These are phyloP conservation scores for Scutellaria barbata DNA, from an alignment of 257 asterid species.

Conservation along the genomic window DNA sequence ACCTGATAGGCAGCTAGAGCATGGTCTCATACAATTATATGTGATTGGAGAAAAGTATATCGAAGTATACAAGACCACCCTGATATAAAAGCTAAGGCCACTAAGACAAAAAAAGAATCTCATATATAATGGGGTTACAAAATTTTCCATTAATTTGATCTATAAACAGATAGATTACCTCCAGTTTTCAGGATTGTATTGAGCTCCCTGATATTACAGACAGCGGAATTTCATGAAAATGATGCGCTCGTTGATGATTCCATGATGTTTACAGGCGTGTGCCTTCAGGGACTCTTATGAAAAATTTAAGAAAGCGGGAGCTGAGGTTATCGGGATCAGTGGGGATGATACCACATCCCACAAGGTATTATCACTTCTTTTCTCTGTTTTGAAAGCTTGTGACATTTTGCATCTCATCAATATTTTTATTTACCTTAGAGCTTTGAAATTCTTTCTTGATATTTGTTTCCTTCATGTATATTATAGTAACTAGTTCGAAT, in stretches of 20 bases:
- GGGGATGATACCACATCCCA: conserved; percentile 83
- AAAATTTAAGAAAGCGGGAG: conserved; percentile 98
- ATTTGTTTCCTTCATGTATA: neutral
- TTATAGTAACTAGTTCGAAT: neutral
- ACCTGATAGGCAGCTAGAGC: neutral
- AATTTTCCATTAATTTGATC: neutral
- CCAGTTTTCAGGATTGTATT: conserved; percentile 2
- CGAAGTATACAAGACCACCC: neutral
- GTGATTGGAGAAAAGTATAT: no score
- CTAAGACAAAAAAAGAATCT: neutral
- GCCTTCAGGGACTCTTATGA: conserved; percentile 97
- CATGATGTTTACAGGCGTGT: conserved; percentile 71
- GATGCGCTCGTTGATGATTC: conserved; percentile 19
- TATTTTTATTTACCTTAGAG: neutral
- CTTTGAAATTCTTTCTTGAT: neutral
- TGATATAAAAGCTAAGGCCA: neutral
- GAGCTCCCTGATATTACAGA: neutral
- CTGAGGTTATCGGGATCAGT: conserved; percentile 91
- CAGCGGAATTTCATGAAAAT: conserved; percentile 5
- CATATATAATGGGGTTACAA: neutral
- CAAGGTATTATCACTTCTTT: conserved; percentile 56
- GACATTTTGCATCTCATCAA: neutral
- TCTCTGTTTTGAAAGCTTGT: neutral
- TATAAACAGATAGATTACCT: neutral
- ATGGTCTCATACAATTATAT: neutral